Base-by-base conservation (phyloP, 306 rosid species). In the Trifolium pratense region DNA sequence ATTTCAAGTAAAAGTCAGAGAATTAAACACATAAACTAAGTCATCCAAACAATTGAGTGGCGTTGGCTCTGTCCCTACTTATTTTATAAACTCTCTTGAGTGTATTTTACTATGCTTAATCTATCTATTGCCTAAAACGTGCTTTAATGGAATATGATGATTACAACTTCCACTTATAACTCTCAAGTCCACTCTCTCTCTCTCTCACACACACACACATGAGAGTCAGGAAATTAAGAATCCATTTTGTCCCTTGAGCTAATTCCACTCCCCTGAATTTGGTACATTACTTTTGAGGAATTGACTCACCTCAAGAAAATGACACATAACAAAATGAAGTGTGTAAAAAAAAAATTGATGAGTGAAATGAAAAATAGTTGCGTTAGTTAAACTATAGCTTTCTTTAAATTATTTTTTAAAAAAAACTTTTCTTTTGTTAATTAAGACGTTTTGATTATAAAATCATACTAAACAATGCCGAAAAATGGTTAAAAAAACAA, bases 221-320 rank as follows among this genome's bases (percentile, higher is more conserved):
- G n/a, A 13, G n/a, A 45, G 5, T 7, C 4, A 14, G 10, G 42
- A 60, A 15, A 23, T 45, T 49, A 45, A 68, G 32, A 29, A 20
- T 49, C 23, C 7, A 1, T 20, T 31, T 32, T 32, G 26, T 49
- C 42, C 40, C 67, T 74, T 74, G 21, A 52, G 63, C 64, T 69
- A 32, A 69, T 66, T 59, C 77, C 80, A 80, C 69, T 62, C 16
- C 31, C 48, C 63, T 32, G 17, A 81, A 70, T 75, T 71, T 81
- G 53, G 48, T 51, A 20, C 25, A 68, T 80, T 63, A 32, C 48
- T 69, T 60, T 60, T 31, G 40, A 15, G 66, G 7, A 0, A 13
- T 60, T 63, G 49, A 34, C 75, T 63, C 73, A 53, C 53, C 74
- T 70, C n/a, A 62, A 3, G 15, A 67, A 58, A 74, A 67, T 59